These are phyloP conservation scores for Aspergillus nomiae DNA, from an alignment of 2,329 filamentous ascomycete species.

Conservation along the genomic window DNA sequence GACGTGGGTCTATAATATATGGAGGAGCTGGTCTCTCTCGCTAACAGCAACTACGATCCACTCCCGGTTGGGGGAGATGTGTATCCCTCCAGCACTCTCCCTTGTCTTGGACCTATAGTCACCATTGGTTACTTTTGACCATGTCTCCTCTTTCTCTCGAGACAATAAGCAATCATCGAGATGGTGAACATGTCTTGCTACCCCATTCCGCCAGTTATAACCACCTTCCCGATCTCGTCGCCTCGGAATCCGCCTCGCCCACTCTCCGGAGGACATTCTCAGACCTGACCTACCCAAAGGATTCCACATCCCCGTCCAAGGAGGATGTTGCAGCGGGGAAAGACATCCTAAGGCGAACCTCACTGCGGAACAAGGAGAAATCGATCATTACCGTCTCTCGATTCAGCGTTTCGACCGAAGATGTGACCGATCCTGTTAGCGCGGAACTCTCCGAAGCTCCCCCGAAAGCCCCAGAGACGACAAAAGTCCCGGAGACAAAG, in stretches of 20 bases:
- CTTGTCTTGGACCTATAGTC: slow-evolving; percentile 23
- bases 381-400: slow-evolving; percentile 34
- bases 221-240: slow-evolving; percentile 48
- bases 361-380: slow-evolving; percentile 39
- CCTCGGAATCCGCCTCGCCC: slow-evolving; percentile 35
- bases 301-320: slow-evolving; percentile 39
- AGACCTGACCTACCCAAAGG: slow-evolving; percentile 48
- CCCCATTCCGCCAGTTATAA: slow-evolving; percentile 62
- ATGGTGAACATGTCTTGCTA: slow-evolving; percentile 36
- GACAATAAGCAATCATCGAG: slow-evolving; percentile 23
- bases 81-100: slow-evolving; percentile 24
- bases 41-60: slow-evolving; percentile 22
- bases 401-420: slow-evolving; percentile 42
- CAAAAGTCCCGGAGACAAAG: slow-evolving; percentile 29
- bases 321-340: slow-evolving; percentile 43
- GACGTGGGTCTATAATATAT: slow-evolving; percentile 26
- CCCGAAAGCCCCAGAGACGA: slow-evolving; percentile 4
- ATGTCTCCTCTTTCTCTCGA: slow-evolving; percentile 37
- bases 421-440: slow-evolving; percentile 31
- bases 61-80: slow-evolving; percentile 31
- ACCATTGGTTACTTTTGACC: slow-evolving; percentile 23
- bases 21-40: slow-evolving; percentile 47
- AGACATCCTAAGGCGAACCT: slow-evolving; percentile 45
- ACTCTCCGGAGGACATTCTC: slow-evolving; percentile 53
- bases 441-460: slow-evolving; percentile 21